Evolutionary conservation across 352 stramenopile genomes (phyloP), one percentile per base, ranked within the genome.

Genomic region (Globisporangium uncinulatum): DNA sequence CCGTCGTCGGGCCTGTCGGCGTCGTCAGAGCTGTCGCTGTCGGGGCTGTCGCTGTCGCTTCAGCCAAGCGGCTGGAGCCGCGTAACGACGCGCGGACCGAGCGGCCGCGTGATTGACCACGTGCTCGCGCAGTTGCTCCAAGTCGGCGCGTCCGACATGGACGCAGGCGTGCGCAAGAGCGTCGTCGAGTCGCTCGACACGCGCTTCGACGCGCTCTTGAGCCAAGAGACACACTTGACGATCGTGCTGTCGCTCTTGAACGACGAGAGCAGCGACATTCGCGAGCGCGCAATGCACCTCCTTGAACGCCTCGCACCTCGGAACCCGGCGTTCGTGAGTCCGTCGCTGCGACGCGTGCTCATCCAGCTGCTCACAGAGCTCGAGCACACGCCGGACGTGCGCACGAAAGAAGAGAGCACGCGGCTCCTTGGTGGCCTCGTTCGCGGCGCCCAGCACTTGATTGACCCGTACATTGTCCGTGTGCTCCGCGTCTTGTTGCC

Each of bases 261-360:
- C 71, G 97, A 99, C 63, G 85, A 94, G 51, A 74, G 71, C 48
- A 71, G 81, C 14, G 65, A 71, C 7, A 97, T 99, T 41, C 86
- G 95, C 44, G 83, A 97, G 56, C 74, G 73, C 11, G 81, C 94
- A 11, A 94, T 99, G 69, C 71, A 90, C 50, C 70, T 99, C 15
- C 69, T 99, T 10, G 96, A 97, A 32, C 80, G 97, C 1, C 63
- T 99, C 10, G 92, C 96, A 17, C 71, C 80, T 17, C 71, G 91
- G 4, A 99, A 99, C 71, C 97, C 97, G 31, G 95, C 96, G 14
- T 92, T 96, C 51, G 94, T 99, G 31, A 89, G 98, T 53, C 96
- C 97, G 9, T 87, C 89, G 6, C 74, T 99, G 52, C 77, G 97
- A 5, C 77, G 92, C 7, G 88, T 98, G 52, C 74, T 99, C 0